Evolutionary conservation across 148 eudicot species (phyloP).

Genomic region (Linanthus parryae): DNA sequence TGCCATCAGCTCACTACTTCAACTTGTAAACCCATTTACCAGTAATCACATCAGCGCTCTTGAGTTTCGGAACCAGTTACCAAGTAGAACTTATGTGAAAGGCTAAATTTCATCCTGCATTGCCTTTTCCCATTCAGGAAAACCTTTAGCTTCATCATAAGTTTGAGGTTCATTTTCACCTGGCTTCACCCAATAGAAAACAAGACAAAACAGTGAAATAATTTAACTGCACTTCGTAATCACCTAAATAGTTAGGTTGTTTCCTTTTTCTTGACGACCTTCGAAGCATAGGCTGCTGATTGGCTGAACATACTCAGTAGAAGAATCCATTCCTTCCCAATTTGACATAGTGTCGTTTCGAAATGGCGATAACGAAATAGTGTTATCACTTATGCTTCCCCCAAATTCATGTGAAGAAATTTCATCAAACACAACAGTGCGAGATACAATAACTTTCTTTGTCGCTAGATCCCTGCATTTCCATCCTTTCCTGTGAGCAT

Average conservation of each 20-base stretch:
- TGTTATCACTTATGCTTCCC: too few species aligned
- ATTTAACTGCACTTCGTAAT: slow-evolving; percentile 1
- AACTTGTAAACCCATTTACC: too few species aligned
- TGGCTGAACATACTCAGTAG: background rate
- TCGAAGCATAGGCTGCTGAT: background rate
- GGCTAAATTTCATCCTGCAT: background rate
- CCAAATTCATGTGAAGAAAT: too few species aligned
- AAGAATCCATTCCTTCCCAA: background rate
- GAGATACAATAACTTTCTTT: too few species aligned
- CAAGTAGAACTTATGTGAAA: background rate
- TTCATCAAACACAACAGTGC: too few species aligned
- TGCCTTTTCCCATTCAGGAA: background rate
- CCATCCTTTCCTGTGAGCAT: background rate
- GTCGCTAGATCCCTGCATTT: too few species aligned
- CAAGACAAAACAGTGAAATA: background rate
- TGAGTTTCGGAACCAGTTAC: background rate
- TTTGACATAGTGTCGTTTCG: background rate
- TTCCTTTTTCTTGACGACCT: background rate
- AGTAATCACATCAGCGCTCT: background rate
- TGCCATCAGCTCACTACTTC: too few species aligned
- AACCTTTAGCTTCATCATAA: background rate
- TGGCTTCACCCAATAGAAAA: background rate
- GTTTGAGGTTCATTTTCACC: background rate
- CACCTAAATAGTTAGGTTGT: too few species aligned
- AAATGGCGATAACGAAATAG: too few species aligned